Base-by-base conservation (phyloP, 2,329 filamentous ascomycete species). In the Escovopsis weberi region DNA sequence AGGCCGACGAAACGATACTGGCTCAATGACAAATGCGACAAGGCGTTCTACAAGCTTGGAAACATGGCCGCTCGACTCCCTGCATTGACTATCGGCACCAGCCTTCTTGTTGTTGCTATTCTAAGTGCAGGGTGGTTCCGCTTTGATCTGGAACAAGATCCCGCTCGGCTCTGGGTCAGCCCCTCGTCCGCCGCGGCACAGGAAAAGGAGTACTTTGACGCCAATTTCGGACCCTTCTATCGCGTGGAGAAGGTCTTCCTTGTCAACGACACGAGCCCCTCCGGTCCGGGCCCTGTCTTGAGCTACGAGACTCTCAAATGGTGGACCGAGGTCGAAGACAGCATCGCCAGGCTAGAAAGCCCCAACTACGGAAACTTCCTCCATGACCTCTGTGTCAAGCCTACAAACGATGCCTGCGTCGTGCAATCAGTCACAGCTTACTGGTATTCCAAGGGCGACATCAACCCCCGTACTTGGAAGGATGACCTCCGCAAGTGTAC, bases 81-180 rank as follows among this genome's bases (percentile, higher is more conserved):
- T 0, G 82, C 70, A 2, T 76, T 93, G 47, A 95, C 88, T 1
- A 94, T 96, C 49, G 63, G 70, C 3, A 66, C 72, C 7, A 89
- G 84, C 48, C 58, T 95, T n/a, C 42, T 91, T 2, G 55, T 91
- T 3, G 82, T 95, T 10, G 74, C 70, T 1, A 58, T 94, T 4
- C 68, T 98, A 47, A 95, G 88, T 56, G 63, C 89, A 33, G 91
- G 91, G 1, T 94, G 86, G 85, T 66, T 91, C 45, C 76, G 77
- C 37, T 98, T 98, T 55, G 73, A 84, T n/a, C 71, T 98, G 33
- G 91, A 96, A 60, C 84, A 72, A 19, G 83, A 96, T 48, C 91
- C 91, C 6, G 91, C 93, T 10, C 79, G 84, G 39, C 68, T 98
- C 8, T 98, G 91, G 91, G 91, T 98, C n/a, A 88, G 89, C 53